Conservation (phyloP, 176 grass and related monocot species). For the Avena sativa region DNA sequence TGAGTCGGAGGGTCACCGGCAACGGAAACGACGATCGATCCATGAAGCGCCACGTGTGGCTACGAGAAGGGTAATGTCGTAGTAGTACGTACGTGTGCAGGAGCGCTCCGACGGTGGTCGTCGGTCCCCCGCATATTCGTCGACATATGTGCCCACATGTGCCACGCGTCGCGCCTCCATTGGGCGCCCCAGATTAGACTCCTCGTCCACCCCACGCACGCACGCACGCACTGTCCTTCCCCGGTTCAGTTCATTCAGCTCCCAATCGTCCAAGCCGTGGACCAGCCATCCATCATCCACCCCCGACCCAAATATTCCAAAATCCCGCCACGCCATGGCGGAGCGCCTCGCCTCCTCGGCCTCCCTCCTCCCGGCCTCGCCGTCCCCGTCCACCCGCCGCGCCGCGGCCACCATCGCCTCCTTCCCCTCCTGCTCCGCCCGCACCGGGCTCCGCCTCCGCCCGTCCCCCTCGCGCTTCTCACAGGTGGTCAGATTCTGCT, state of each 20-base stretch:
- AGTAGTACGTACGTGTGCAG: too few species aligned
- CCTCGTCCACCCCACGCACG: constrained; percentile 18
- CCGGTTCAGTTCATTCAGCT: neutral
- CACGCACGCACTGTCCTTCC: neutral
- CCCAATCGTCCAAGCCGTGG: neutral
- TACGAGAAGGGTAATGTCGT: too few species aligned
- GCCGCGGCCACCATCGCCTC: constrained; percentile 13
- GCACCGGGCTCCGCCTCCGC: constrained; percentile 41
- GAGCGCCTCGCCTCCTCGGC: constrained; percentile 52
- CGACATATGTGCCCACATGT: neutral
- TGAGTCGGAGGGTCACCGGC: too few species aligned
- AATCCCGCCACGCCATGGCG: constrained; percentile 38
- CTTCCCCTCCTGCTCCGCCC: constrained; percentile 41
- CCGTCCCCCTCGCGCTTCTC: neutral
- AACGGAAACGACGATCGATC: too few species aligned
- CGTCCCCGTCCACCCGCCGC: constrained; percentile 32
- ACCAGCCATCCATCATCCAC: constrained; percentile 24
- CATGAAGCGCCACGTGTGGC: too few species aligned
- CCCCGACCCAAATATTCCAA: constrained; percentile 10
- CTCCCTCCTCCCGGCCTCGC: constrained; percentile 37
- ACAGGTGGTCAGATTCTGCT: constrained; percentile 28
- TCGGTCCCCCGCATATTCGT: neutral
- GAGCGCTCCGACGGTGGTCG: neutral
- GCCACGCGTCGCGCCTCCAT: constrained; percentile 32
- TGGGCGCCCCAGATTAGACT: constrained; percentile 39